These are phyloP conservation scores for Chlorella sp. DNA, from an alignment of 139 green algal genomes.

Conservation along the genomic window DNA sequence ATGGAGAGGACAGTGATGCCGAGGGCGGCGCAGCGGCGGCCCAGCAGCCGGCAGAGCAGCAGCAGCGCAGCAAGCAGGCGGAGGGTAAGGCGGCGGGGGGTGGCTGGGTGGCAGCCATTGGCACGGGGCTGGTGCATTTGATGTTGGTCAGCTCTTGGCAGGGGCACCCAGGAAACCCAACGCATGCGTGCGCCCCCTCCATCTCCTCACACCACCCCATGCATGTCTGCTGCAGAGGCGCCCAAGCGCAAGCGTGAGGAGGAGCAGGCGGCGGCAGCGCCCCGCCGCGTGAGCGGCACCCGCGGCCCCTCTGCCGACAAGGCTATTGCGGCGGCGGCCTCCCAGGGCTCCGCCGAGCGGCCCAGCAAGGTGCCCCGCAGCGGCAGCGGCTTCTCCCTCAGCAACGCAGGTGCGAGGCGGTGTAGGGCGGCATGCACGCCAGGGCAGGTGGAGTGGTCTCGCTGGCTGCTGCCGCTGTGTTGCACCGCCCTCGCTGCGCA, in stretches of 20 bases:
- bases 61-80: not conserved
- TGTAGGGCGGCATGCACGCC: too few species aligned
- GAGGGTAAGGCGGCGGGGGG: not conserved
- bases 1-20: slow-evolving; percentile 36
- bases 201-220: too few species aligned
- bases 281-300: not conserved
- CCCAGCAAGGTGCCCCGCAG: slow-evolving; percentile 20
- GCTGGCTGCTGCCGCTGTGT: too few species aligned
- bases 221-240: not conserved
- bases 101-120: not conserved
- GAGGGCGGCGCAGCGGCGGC: not conserved
- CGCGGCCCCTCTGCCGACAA: not conserved
- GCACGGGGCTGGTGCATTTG: too few species aligned
- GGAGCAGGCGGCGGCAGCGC: not conserved
- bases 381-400: not conserved
- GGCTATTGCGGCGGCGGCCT: too few species aligned
- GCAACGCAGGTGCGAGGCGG: not conserved
- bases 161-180: too few species aligned
- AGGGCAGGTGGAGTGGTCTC: too few species aligned
- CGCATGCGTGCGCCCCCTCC: too few species aligned
- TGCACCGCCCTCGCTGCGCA: too few species aligned
- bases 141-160: too few species aligned
- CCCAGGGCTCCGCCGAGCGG: not conserved
- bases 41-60: not conserved
- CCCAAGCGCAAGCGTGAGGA: slow-evolving; percentile 29